Conservation (phyloP, 306 rosid genomes). For the Begonia fuchsioides region DNA sequence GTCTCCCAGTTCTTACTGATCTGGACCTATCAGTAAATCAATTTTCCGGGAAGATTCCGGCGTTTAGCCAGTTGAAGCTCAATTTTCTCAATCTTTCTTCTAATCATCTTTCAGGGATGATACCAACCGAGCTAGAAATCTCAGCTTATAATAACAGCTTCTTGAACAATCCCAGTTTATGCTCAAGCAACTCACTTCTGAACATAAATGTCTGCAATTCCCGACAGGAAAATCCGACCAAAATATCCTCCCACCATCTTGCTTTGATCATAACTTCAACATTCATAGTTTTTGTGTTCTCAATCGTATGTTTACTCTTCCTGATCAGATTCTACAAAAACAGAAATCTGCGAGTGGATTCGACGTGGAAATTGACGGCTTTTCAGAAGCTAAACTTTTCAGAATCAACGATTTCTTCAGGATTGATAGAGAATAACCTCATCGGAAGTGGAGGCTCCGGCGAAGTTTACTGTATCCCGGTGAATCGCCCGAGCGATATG, state of each 20-base stretch:
- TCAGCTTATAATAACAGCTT: slow-evolving; percentile 31
- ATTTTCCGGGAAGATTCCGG: slow-evolving; percentile 52
- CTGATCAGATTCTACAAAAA: slow-evolving; percentile 13
- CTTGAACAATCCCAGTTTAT: slow-evolving; percentile 56
- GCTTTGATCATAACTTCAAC: slow-evolving; percentile 30
- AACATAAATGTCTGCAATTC: slow-evolving; percentile 27
- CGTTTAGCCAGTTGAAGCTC: slow-evolving; percentile 3
- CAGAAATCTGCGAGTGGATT: slow-evolving; percentile 17
- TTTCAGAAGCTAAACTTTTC: slow-evolving; percentile 61
- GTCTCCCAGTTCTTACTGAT: slow-evolving; percentile 17
- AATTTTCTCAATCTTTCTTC: slow-evolving; percentile 31
- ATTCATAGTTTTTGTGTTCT: slow-evolving; percentile 4
- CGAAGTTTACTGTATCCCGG: slow-evolving; percentile 42
- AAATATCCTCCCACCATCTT: slow-evolving; percentile 23
- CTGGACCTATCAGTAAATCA: slow-evolving; percentile 58
- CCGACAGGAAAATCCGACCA: slow-evolving; percentile 13
- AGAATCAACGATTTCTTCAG: slow-evolving; percentile 33
- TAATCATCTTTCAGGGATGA: slow-evolving; percentile 35
- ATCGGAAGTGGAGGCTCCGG: slow-evolving; percentile 82
- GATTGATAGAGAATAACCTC: slow-evolving; percentile 22
- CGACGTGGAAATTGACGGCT: slow-evolving; percentile 46
- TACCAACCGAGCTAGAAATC: slow-evolving; percentile 35
- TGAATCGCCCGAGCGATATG: slow-evolving; percentile 12
- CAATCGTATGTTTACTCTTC: slow-evolving; percentile 10
- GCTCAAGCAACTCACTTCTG: slow-evolving; percentile 18